Evolutionary conservation across 345 rosid species (phyloP).

Genomic region (Murraya paniculata): DNA sequence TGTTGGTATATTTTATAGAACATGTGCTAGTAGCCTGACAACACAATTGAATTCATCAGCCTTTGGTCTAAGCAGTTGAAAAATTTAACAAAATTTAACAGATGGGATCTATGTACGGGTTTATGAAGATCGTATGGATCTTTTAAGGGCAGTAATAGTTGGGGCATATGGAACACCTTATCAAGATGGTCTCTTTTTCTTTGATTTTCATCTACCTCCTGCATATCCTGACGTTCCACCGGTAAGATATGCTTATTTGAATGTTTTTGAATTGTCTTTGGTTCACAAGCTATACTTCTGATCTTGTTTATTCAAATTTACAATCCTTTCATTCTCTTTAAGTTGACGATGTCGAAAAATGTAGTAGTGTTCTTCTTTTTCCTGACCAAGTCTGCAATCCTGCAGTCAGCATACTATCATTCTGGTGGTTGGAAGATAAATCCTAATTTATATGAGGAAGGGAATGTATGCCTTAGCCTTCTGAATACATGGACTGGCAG

Average conservation of each 20-base stretch:
- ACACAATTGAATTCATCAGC: neutral
- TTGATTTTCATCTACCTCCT: conserved; percentile 89
- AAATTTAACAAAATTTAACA: conserved; percentile 22
- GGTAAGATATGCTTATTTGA: conserved; percentile 39
- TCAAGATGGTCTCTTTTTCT: conserved; percentile 98
- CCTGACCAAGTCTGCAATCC: conserved; percentile 20
- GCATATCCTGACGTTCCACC: conserved; percentile 91
- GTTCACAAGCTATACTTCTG: neutral
- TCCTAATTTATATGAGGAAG: conserved; percentile 93
- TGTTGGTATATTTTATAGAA: neutral
- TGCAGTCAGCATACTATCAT: conserved; percentile 92
- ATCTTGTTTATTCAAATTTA: neutral
- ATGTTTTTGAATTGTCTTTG: neutral
- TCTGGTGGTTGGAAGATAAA: conserved; percentile 99
- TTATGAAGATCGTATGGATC: conserved; percentile 96
- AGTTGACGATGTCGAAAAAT: neutral
- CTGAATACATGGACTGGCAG: conserved; percentile 95
- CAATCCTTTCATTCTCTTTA: neutral
- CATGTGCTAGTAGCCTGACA: conserved; percentile 2
- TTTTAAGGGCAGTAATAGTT: conserved; percentile 81
- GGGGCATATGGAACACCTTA: conserved; percentile 99
- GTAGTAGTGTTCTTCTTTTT: neutral
- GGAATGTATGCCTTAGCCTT: conserved; percentile 98
- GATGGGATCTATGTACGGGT: conserved; percentile 88
- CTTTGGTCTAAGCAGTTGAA: conserved; percentile 6